Base-by-base conservation (phyloP, 2,329 filamentous ascomycete genomes). In the Alternaria brassicae region DNA sequence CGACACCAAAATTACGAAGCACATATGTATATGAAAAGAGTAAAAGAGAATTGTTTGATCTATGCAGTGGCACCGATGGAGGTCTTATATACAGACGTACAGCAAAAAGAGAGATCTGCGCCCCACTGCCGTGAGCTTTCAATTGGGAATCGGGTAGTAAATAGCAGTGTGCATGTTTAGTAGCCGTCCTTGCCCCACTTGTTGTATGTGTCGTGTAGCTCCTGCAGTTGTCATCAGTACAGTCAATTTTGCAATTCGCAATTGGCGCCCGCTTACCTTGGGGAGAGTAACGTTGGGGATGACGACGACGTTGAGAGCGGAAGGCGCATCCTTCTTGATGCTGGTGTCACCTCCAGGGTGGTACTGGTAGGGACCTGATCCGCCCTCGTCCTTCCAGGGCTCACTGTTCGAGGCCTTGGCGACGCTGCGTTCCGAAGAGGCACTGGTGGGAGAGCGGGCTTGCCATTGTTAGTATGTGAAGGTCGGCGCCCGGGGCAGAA, bases 161-260 rank as follows among this genome's bases (percentile, higher is more conserved):
- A 25, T 48, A 27, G 23, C 37, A 40, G 42, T 34, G 27, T 36
- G 9, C 15, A 27, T 36, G 50, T 47, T 62, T 72, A 78, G 82
- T 91, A 98, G 71, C 92, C 93, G 71, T 98, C 95, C 88, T 98
- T 98, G 81, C 95, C 95, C 88, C 92, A 98, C 86, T 99, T 99
- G 91, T 99, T 99, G 88, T 90, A 98, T 84, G 90, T 91, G 72
- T 99, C 95, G 83, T 99, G 95, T 67, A 97, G 88, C 74, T 90
- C 86, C 92, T 96, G 42, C 41, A 21, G 9, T 27, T 21, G 6
- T 23, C 10, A 40, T 63, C 39, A 63, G 51, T 30, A 48, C 15
- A 23, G 21, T 32, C 25, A 23, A 40, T 19, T 40, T 23, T 40
- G 2, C 13, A 36, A 41, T 21, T 15, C 9, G 10, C 13, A 28